Evolutionary conservation across 2,329 filamentous ascomycete genomes (phyloP).

Genomic region (Akanthomyces muscarius): DNA sequence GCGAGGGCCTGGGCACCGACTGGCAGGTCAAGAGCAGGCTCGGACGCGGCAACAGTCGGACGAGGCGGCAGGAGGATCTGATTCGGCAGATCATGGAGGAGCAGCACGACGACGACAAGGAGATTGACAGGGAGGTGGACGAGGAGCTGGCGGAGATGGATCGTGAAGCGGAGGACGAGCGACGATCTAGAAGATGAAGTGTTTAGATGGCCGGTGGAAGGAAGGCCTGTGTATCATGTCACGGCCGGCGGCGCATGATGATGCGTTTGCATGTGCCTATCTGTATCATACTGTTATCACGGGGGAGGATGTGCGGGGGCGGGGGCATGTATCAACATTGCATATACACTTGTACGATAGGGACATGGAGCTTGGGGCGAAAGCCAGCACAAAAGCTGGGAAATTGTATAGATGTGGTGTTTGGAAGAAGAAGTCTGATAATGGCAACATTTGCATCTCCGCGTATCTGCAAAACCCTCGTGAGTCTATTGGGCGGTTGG

Average conservation of each 20-base stretch:
- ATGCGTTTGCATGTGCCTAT: constrained; percentile 1
- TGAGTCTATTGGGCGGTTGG: not conserved
- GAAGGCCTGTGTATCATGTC: not conserved
- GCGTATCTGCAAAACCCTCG: not conserved
- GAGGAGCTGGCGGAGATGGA: constrained; percentile 25
- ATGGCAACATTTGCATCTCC: constrained; percentile 10
- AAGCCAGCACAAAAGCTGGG: not conserved
- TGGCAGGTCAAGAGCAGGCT: constrained; percentile 27
- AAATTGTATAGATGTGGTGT: not conserved
- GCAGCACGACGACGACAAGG: constrained; percentile 30
- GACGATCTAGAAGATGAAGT: constrained; percentile 9
- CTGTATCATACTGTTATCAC: not conserved
- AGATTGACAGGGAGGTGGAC: constrained; percentile 29
- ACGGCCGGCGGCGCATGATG: not conserved
- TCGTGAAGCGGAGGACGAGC: constrained; percentile 1
- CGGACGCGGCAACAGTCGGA: constrained; percentile 40
- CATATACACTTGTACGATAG: constrained; percentile 10
- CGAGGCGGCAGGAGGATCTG: constrained; percentile 34
- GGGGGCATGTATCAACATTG: constrained; percentile 4
- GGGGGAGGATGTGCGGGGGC: not conserved
- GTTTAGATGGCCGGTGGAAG: not conserved
- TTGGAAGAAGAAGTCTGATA: not conserved
- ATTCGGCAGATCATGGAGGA: constrained; percentile 38
- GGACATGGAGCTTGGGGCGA: not conserved
- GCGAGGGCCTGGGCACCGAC: constrained; percentile 28